Conservation (phyloP, 163 green algal genomes). For the Smithsoniella earleae region DNA sequence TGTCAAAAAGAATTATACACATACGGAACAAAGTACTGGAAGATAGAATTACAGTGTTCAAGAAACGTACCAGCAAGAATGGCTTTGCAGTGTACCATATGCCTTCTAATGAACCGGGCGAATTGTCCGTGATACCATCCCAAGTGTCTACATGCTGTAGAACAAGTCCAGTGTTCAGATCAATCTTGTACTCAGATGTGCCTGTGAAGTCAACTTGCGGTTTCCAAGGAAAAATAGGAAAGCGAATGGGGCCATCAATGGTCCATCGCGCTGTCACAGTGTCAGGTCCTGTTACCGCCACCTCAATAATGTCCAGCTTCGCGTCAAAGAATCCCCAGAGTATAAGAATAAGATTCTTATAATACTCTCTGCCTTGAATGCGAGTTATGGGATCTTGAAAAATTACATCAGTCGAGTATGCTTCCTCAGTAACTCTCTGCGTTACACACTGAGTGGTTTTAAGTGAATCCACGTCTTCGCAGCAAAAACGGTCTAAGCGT, state of each 20-base stretch:
- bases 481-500: no score
- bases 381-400: no score
- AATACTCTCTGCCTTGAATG: no score
- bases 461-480: no score
- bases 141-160: conserved; percentile 57
- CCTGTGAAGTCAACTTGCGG: conserved; percentile 57
- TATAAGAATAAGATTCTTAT: no score
- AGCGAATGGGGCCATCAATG: conserved; percentile 42
- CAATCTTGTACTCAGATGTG: conserved; percentile 49
- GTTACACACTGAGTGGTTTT: no score
- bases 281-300: background rate
- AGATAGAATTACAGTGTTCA: no score
- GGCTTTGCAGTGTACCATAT: conserved; percentile 38
- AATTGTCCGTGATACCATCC: conserved; percentile 54
- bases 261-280: background rate
- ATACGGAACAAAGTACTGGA: no score
- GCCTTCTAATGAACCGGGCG: conserved; percentile 47
- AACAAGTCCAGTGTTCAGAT: conserved; percentile 46
- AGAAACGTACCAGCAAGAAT: conserved; percentile 31
- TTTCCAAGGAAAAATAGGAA: conserved; percentile 43
- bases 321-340: conserved; percentile 3
- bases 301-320: background rate
- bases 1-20: no score
- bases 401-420: no score
- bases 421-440: no score